Evolutionary conservation across 768 basidiomycete genomes (phyloP).

Genomic region (Gelatoporia subvermispora): DNA sequence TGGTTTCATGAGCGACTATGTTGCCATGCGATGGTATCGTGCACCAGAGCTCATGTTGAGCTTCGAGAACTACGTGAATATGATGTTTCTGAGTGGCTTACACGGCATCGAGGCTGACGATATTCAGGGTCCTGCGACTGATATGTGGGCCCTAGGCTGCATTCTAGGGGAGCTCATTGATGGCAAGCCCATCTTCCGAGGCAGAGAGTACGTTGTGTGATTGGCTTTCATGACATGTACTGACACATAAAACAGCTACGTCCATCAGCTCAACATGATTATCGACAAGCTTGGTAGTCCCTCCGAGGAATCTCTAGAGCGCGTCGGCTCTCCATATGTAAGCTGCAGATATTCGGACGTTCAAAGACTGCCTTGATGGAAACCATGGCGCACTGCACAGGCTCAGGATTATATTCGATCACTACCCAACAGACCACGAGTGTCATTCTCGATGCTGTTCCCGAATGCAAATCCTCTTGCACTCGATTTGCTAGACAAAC

Average conservation of each 20-base stretch:
- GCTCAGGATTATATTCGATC: slow-evolving; percentile 98
- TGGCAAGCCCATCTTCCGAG: slow-evolving; percentile 95
- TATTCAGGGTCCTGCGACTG: slow-evolving; percentile 79
- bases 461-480: slow-evolving; percentile 92
- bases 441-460: slow-evolving; percentile 88
- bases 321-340: slow-evolving; percentile 93
- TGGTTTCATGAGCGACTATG: slow-evolving; percentile 99
- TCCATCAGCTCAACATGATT: slow-evolving; percentile 98
- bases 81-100: neutral
- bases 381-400: slow-evolving; percentile 31
- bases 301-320: slow-evolving; percentile 90
- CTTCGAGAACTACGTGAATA: slow-evolving; percentile 86
- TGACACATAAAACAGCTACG: slow-evolving; percentile 55
- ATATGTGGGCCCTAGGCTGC: slow-evolving; percentile 95
- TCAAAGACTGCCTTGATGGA: neutral
- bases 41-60: slow-evolving; percentile 99
- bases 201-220: slow-evolving; percentile 64
- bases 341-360: neutral
- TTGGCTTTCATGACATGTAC: slow-evolving; percentile 1
- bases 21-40: slow-evolving; percentile 96
- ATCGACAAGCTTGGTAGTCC: slow-evolving; percentile 98
- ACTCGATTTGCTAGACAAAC: slow-evolving; percentile 84
- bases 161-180: slow-evolving; percentile 93
- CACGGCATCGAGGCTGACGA: neutral
- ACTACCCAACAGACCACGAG: slow-evolving; percentile 92